Conservation (phyloP, 2,329 filamentous ascomycete species). For the Colletotrichum aenigma region DNA sequence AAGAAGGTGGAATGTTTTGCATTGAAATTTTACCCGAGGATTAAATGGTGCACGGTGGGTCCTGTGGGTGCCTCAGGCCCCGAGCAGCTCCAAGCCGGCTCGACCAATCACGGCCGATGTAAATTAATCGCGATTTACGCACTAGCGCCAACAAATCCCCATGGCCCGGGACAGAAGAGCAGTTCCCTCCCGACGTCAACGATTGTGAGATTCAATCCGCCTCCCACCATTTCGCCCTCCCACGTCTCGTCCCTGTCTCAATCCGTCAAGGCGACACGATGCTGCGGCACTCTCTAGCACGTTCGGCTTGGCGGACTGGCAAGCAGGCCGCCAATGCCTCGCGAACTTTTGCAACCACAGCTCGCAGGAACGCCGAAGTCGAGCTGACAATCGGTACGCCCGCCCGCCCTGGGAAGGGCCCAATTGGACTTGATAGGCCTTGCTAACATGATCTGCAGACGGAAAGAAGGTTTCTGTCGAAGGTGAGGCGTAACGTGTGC, state of each 20-base stretch:
- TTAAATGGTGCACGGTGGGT: not conserved
- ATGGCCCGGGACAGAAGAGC: constrained; percentile 35
- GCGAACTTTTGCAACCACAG: constrained; percentile 82
- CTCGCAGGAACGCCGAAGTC: constrained; percentile 84
- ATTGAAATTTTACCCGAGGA: constrained; percentile 17
- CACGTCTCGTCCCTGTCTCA: constrained; percentile 41
- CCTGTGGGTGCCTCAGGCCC: constrained; percentile 40
- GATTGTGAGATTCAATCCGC: constrained; percentile 40
- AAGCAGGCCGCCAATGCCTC: constrained; percentile 64
- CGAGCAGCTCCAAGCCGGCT: constrained; percentile 2
- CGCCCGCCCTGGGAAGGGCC: constrained; percentile 14
- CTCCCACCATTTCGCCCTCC: constrained; percentile 26
- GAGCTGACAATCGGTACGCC: constrained; percentile 88
- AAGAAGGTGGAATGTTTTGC: too few species aligned
- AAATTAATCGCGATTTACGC: constrained; percentile 45
- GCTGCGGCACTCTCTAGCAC: constrained; percentile 71
- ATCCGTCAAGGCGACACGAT: constrained; percentile 67
- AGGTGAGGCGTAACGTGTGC: constrained; percentile 58
- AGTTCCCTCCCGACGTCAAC: constrained; percentile 43
- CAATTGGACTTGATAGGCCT: constrained; percentile 31
- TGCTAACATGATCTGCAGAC: constrained; percentile 62
- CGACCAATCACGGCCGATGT: constrained; percentile 46
- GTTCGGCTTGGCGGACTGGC: constrained; percentile 70
- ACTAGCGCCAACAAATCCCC: constrained; percentile 41
- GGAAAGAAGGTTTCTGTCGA: constrained; percentile 98